Evolutionary conservation across 2,329 filamentous ascomycete genomes (phyloP), one percentile per base, ranked within the genome.

Genomic region (Fusarium domesticum): DNA sequence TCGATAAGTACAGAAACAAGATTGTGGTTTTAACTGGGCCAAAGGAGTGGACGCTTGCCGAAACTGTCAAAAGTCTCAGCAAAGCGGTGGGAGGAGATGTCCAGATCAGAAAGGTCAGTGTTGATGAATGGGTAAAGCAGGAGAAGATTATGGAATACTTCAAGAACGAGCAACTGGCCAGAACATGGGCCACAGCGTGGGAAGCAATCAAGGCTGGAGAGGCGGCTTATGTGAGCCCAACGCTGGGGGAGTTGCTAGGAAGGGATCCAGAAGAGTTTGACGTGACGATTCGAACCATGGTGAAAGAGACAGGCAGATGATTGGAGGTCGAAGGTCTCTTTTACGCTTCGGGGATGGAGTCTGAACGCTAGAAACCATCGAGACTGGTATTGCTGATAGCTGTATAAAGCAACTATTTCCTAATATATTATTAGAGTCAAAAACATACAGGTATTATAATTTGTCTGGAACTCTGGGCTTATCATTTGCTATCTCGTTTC

Each of bases 161-260:
- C 4, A 47, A 43, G 1, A 40, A 38, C 0, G 37, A 43, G 6
- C 37, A 51, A 0, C 33, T 43, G 1, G 49, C 52, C 0, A 42
- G 14, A 1, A 48, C 49, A 0, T 55, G 53, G 53, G 53, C 53
- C 12, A 55, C 53, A 5, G 53, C 53, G 2, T 55, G 52, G 52
- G 43, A 51, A 2, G 53, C 43, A 3, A 55, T 55, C 1, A 35
- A 19, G 11, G 49, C 37, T 3, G 49, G 53, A 1, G 53, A 55
- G n/a, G 43, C 52, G 1, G 52, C 36, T 7, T 30, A 28, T 0
- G 39, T 53, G 2, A 50, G 37, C 2, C 10, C 18, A 2, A 53
- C 38, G 0, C 14, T 48, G 20, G 16, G 18, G 0, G 28, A 56
- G 2, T 8, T 54, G 5, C 1, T 56, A 2, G 52, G 46, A 15